Base-by-base conservation (phyloP, 2,329 filamentous ascomycete genomes). In the Diaporthe eres region DNA sequence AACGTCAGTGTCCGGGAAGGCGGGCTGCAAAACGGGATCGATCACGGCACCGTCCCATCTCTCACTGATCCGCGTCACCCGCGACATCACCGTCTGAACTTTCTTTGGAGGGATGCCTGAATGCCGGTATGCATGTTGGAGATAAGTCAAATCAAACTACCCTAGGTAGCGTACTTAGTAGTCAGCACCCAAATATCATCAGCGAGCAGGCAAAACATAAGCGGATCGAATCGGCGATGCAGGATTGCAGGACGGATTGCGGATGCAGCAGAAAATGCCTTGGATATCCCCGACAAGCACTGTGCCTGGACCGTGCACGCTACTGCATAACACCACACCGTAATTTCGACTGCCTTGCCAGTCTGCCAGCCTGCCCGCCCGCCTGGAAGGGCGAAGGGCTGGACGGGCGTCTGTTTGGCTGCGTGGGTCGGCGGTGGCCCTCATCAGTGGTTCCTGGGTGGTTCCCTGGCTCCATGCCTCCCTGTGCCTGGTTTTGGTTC, bases 251-350 rank as follows among this genome's bases (percentile, higher is more conserved):
- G 25, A 70, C 22, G 65, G 47, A 49, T 37, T 49, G 63, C 31
- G 63, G 60, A 17, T 34, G 47, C 60, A 31, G 39, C 39, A 42
- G 63, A 63, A 12, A 63, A 61, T 63, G n/a, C 15, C 60, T 28
- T 65, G 60, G 65, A 22, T 53, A 53, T 68, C 47, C 65, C 47
- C 65, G 65, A 68, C 65, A 53, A n/a, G 31, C 34, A 13, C 34
- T 55, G 31, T 55, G 22, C 65, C 65, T 70, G 49, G 65, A n/a
- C 65, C 34, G 65, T 70, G 65, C 65, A 70, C 65, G 65, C 65
- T 70, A 70, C 65, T 70, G 65, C 65, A 70, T n/a, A 70, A 70
- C 65, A 70, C 65, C 65, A 70, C 65, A 70, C 65, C 65, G 65
- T 70, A 70, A 55, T 70, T 70, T 70, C 49, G 49, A 28, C 19